Base-by-base conservation (phyloP, 176 grass and related monocot genomes). In the Oryza australiensis region DNA sequence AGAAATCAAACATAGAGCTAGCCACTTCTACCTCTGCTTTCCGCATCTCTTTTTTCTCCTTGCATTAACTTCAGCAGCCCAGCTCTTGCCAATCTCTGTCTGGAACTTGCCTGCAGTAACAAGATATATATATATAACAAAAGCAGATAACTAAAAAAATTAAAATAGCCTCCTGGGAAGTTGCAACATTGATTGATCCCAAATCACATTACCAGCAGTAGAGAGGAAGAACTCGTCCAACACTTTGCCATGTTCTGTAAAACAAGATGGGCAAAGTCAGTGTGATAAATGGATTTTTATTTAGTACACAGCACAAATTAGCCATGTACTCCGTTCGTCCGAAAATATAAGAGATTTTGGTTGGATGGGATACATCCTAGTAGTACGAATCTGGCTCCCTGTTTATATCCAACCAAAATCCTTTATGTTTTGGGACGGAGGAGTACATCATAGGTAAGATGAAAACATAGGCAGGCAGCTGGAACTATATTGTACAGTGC, bases 161-260 rank as follows among this genome's bases (percentile, higher is more conserved):
- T 11, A 14, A 41, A 41, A 41, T 27, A 40, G 2, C 22, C 49
- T 68, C 29, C 88, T 26, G 26, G 20, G 40, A 41, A 74, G 66
- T 46, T 29, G 60, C 3, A 32, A 84, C 15, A 83, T n/a, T 5
- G n/a, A 64, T 18, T 11, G n/a, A n/a, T n/a, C n/a, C n/a, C n/a
- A n/a, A 64, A 87, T 62, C 46, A 80, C 73, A 65, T 70, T 93
- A 99, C 96, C 96, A 78, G 93, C 93, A 79, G 96, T 98, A 33
- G 96, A 98, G 71, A 93, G 24, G 77, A 95, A 98, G 66, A 98
- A 98, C 77, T 98, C 96, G 74, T 98, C 92, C 69, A 98, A 76
- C 63, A 95, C 85, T 78, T 91, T 95, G 37, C 96, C 96, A 82
- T 98, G 96, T 68, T 91, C 96, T 95, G 89, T 27, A 81, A 62